These are phyloP conservation scores for Oxyria digyna DNA, from an alignment of 148 eudicot genomes.

Conservation along the genomic window DNA sequence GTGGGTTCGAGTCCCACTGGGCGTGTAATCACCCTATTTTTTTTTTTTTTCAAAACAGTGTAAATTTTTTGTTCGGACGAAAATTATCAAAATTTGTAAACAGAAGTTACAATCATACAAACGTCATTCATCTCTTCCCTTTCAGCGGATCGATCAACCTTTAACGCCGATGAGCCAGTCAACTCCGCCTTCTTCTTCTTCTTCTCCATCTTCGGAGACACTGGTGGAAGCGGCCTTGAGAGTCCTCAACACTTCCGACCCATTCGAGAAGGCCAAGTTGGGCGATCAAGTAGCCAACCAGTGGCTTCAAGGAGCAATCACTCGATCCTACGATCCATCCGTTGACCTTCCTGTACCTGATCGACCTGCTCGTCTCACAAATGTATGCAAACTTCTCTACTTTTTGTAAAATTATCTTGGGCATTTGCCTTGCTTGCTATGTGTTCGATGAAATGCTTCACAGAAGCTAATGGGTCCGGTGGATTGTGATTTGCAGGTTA, in stretches of 20 bases:
- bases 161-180: neutral
- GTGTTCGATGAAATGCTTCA: conserved; percentile 44
- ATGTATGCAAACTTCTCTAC: conserved; percentile 19
- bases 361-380: conserved; percentile 62
- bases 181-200: neutral
- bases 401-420: neutral
- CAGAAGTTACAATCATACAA: neutral
- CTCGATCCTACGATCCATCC: conserved; percentile 33
- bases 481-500: conserved; percentile 37
- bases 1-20: conserved; percentile 10
- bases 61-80: too few relatives aligned
- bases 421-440: conserved; percentile 10
- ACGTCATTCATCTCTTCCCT: neutral
- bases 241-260: conserved; percentile 61
- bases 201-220: conserved; percentile 16
- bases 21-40: neutral
- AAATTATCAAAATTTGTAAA: too few relatives aligned
- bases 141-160: neutral
- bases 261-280: conserved; percentile 59
- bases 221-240: conserved; percentile 66
- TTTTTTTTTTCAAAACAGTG: too few relatives aligned
- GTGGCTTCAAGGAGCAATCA: conserved; percentile 61
- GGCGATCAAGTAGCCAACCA: conserved; percentile 56
- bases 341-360: conserved; percentile 39
- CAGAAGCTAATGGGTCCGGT: neutral